Conservation (phyloP, 2,329 filamentous ascomycete species). For the Aspergillus neoniger region DNA sequence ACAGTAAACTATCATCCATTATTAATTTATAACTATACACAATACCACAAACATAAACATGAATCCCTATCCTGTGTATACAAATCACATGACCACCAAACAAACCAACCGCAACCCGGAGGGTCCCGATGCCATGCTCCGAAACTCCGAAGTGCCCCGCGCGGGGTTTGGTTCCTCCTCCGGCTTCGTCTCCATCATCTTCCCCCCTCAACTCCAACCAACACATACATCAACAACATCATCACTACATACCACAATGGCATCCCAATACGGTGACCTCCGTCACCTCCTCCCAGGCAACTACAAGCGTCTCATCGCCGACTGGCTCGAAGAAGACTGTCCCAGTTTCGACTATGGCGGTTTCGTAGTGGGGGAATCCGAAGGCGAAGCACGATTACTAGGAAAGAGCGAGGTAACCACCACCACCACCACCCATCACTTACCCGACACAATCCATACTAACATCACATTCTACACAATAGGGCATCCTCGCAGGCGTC, state of each 20-base stretch:
- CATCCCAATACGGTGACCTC: constrained; percentile 59
- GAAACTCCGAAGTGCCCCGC: constrained; percentile 5
- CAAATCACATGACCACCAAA: not conserved
- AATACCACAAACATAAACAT: too few species aligned
- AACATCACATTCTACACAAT: constrained; percentile 1
- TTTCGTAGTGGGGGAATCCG: constrained; percentile 77
- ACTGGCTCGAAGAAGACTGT: constrained; percentile 94
- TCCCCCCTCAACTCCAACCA: not conserved
- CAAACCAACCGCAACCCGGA: not conserved
- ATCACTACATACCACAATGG: constrained; percentile 42
- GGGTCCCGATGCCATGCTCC: not conserved
- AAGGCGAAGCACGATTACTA: constrained; percentile 50
- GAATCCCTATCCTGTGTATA: not conserved
- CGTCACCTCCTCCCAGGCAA: constrained; percentile 78
- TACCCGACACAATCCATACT: not conserved
- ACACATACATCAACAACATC: constrained; percentile 17
- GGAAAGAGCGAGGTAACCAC: constrained; percentile 57
- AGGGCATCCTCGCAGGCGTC: constrained; percentile 83
- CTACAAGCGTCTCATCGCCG: constrained; percentile 76
- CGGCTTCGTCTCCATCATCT: not conserved
- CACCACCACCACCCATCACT: too few species aligned
- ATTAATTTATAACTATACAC: too few species aligned
- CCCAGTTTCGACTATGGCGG: constrained; percentile 96
- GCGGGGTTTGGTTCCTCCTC: not conserved
- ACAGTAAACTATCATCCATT: too few species aligned